These are phyloP conservation scores for Puccinia horiana DNA, from an alignment of 1,284 basidiomycete genomes.

Conservation along the genomic window DNA sequence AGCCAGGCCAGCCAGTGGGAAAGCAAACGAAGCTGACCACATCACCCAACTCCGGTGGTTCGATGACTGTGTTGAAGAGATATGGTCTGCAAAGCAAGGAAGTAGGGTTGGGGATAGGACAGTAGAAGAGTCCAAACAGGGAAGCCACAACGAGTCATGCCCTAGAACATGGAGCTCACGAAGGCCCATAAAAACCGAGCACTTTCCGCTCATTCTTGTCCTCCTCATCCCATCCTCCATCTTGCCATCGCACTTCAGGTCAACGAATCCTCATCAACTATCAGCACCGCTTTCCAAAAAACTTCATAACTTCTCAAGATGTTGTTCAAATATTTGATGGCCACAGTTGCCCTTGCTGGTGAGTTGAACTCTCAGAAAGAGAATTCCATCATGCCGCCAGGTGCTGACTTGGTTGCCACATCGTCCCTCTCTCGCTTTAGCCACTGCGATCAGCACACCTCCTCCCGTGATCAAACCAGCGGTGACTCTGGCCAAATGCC, in stretches of 20 bases:
- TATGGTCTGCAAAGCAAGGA: neutral
- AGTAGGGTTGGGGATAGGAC: neutral
- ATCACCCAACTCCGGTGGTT: neutral
- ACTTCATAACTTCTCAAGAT: neutral
- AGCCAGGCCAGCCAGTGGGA: neutral
- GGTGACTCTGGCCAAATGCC: neutral
- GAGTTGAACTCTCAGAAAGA: neutral
- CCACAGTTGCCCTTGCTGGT: constrained; percentile 8
- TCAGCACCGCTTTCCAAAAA: neutral
- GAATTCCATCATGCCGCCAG: neutral
- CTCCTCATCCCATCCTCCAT: neutral
- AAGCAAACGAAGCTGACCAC: neutral
- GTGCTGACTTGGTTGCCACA: neutral
- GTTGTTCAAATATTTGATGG: constrained; percentile 26
- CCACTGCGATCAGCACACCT: neutral
- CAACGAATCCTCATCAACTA: neutral
- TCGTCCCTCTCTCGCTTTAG: neutral
- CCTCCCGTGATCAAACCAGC: neutral
- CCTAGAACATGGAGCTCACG: neutral
- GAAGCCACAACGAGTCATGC: neutral
- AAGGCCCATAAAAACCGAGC: neutral
- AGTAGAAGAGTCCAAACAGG: neutral
- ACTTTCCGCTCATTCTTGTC: neutral
- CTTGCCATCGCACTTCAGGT: neutral
- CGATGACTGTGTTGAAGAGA: neutral